Base-by-base conservation (phyloP, 345 rosid species). In the Boechera divaricarpa region DNA sequence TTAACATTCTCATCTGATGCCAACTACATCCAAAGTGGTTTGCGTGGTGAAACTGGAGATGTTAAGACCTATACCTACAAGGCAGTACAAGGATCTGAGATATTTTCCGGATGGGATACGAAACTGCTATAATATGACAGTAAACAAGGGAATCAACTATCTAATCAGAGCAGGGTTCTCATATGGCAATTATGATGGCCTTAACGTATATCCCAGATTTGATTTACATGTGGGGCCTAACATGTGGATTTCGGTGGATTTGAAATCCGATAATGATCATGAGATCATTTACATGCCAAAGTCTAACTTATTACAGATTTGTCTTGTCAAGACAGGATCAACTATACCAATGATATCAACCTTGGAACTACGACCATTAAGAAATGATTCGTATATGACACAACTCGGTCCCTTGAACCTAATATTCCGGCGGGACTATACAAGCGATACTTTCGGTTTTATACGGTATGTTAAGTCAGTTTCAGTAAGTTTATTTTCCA, bases 311-410 rank as follows among this genome's bases (percentile, higher is more conserved):
- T 42, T 85, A 12, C 67, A 81, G 53, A 47, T 88, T 31, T 90
- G 91, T 75, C 82, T 85, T 2, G 84, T 85, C 11, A 87, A 90
- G 60, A 78, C 77, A 36, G 73, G 69, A 28, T 1, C 24, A 35
- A 85, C 86, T 9, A 44, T 77, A 10, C 90, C 90, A 39, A 72
- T 89, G 60, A 78, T 87, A 33, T 83, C 87, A 2, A 67, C 79
- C 2, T 67, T 88, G 49, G 90, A 90, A 8, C 32, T 86, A 5
- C 78, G 91, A 64, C 82, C 54, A 35, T 8, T 85, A 32, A 60
- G 59, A 16, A 75, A 44, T 44, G 48, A 44, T 12, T 44, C 48
- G 4, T 44, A 44, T 12, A 44, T 12, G 48, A 44, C 48, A 5
- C 48, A 44, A 12, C 6, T 13, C 6, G 48, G 48, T 44, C 48